Evolutionary conservation across 768 basidiomycete species (phyloP).

Genomic region (Pulveroboletus sp.): DNA sequence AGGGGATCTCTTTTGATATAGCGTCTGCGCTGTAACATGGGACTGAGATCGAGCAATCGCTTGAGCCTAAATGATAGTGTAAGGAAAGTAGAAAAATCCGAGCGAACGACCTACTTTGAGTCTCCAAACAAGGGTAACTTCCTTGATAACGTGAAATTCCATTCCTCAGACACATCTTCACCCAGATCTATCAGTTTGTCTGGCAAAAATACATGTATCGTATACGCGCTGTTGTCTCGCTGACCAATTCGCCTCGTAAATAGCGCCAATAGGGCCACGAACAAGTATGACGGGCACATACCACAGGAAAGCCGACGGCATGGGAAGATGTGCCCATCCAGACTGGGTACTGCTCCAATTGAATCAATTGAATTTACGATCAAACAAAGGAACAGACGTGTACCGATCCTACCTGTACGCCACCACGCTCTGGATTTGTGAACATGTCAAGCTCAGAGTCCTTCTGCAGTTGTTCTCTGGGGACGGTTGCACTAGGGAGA

Average conservation of each 20-base stretch:
- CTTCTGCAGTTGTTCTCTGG: slow-evolving; percentile 35
- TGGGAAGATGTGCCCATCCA: slow-evolving; percentile 19
- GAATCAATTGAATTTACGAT: neutral
- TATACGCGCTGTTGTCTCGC: slow-evolving; percentile 35
- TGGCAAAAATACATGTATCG: slow-evolving; percentile 36
- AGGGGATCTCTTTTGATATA: slow-evolving; percentile 29
- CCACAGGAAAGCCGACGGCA: slow-evolving; percentile 15
- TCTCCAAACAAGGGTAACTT: slow-evolving; percentile 31
- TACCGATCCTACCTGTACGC: slow-evolving; percentile 10
- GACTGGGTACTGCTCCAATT: slow-evolving; percentile 11
- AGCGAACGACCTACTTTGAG: slow-evolving; percentile 29
- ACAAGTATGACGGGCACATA: neutral
- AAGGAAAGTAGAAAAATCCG: neutral
- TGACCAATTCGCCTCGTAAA: neutral
- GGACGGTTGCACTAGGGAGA: slow-evolving; percentile 34
- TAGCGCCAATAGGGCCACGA: neutral
- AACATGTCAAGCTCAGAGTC: slow-evolving; percentile 36
- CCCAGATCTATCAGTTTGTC: slow-evolving; percentile 29
- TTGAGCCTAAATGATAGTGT: slow-evolving; percentile 23
- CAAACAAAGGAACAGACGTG: neutral
- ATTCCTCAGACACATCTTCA: slow-evolving; percentile 18
- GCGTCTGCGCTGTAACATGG: slow-evolving; percentile 33
- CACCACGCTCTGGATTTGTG: slow-evolving; percentile 11
- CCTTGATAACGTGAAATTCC: slow-evolving; percentile 33
- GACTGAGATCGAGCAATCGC: slow-evolving; percentile 32